Evolutionary conservation across 2,329 filamentous ascomycete species (phyloP).

Genomic region (Canariomyces notabilis): DNA sequence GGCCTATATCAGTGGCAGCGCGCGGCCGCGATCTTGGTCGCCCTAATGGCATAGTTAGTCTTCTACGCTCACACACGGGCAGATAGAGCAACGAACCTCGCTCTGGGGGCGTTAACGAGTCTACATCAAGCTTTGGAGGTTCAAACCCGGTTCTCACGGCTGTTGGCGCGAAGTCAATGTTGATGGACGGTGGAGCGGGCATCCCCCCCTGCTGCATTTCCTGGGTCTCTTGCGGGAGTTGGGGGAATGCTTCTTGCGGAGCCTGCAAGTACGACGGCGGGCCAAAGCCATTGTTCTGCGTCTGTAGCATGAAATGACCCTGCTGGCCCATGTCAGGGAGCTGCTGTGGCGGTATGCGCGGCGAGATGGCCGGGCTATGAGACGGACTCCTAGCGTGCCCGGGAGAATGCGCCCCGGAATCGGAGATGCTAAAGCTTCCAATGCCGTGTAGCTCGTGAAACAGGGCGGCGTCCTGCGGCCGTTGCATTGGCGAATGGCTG

Average conservation of each 20-base stretch:
- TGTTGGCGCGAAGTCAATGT: slow-evolving; percentile 84
- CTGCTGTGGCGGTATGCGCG: slow-evolving; percentile 54
- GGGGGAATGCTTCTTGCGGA: slow-evolving; percentile 47
- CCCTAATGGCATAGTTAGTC: slow-evolving; percentile 11
- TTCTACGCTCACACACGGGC: not conserved
- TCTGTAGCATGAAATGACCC: slow-evolving; percentile 39
- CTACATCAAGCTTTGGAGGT: slow-evolving; percentile 63
- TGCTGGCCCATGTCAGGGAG: slow-evolving; percentile 50
- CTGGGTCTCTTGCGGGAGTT: slow-evolving; percentile 41
- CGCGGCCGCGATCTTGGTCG: slow-evolving; percentile 38
- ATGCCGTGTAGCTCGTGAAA: slow-evolving; percentile 77
- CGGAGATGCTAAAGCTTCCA: slow-evolving; percentile 74
- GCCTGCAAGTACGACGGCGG: slow-evolving; percentile 39
- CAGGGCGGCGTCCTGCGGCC: slow-evolving; percentile 64
- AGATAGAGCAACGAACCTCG: slow-evolving; percentile 44
- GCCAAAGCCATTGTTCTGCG: slow-evolving; percentile 37
- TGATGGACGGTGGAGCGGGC: slow-evolving; percentile 90
- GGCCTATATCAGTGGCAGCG: slow-evolving; percentile 58
- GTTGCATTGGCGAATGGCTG: slow-evolving; percentile 74
- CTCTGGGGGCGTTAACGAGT: slow-evolving; percentile 79
- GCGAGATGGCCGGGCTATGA: slow-evolving; percentile 64
- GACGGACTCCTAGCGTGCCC: slow-evolving; percentile 67
- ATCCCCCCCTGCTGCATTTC: slow-evolving; percentile 67
- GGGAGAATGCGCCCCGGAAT: slow-evolving; percentile 62
- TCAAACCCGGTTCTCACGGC: slow-evolving; percentile 63